Percentiles rank a stretch among this genome's conserved stretches.
Conservation (phyloP, 176 grass and related monocot species). For the Juncus inflexus region DNA sequence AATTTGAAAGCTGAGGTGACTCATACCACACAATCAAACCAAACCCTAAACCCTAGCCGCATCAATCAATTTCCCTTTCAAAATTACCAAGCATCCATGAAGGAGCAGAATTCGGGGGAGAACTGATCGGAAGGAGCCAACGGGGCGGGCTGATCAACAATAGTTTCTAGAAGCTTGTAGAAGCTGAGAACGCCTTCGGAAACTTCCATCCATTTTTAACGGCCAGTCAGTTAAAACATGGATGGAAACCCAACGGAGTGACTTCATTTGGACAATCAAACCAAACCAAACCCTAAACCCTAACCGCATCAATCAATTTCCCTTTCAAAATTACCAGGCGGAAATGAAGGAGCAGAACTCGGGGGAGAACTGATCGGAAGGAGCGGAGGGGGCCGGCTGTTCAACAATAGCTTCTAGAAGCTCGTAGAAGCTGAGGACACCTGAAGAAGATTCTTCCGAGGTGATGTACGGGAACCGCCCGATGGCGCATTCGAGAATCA, state of each 20-base stretch:
- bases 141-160: conserved; percentile 92
- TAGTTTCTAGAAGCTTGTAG: conserved; percentile 91
- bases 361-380: conserved; percentile 86
- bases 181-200: conserved; percentile 72
- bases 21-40: too few species aligned
- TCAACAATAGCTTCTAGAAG: conserved; percentile 95
- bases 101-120: conserved; percentile 89
- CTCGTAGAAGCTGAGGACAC: conserved; percentile 89
- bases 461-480: conserved; percentile 87
- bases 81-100: conserved; percentile 75
- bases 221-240: neutral
- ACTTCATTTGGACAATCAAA: too few species aligned
- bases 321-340: conserved; percentile 45
- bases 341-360: conserved; percentile 94
- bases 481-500: conserved; percentile 92
- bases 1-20: too few species aligned
- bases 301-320: neutral
- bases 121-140: conserved; percentile 85
- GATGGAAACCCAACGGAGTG: too few species aligned
- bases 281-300: conserved; percentile 12
- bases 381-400: conserved; percentile 81
- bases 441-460: conserved; percentile 58
- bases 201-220: conserved; percentile 33
- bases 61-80: neutral
- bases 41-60: neutral